These are phyloP conservation scores for Raffaelea ambrosiae DNA, from an alignment of 2,329 filamentous ascomycete species.

Conservation along the genomic window DNA sequence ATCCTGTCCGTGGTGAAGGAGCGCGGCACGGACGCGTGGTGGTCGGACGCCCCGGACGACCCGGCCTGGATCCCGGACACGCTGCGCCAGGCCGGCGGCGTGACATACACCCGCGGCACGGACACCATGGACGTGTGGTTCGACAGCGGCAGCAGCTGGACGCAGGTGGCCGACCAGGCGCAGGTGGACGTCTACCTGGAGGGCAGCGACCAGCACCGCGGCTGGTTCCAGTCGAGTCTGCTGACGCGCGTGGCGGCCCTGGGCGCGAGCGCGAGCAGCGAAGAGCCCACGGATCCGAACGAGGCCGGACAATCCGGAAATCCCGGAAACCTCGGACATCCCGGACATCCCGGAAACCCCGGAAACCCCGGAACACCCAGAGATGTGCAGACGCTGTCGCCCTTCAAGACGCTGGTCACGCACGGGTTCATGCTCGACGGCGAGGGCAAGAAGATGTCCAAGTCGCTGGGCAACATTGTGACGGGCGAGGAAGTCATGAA, in stretches of 20 bases:
- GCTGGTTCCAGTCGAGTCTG: slow-evolving; percentile 96
- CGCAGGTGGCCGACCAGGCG: slow-evolving; percentile 30
- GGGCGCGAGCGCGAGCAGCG: slow-evolving; percentile 11
- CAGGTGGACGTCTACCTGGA: slow-evolving; percentile 85
- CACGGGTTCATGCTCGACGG: slow-evolving; percentile 92
- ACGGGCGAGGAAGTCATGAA: slow-evolving; percentile 76
- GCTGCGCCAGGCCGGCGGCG: slow-evolving; percentile 37
- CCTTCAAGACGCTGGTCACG: slow-evolving; percentile 84
- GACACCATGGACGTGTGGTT: slow-evolving; percentile 99
- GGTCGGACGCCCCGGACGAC: slow-evolving; percentile 72
- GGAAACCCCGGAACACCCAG: neutral
- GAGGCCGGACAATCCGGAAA: no score
- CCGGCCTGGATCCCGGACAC: slow-evolving; percentile 65
- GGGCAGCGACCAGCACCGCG: slow-evolving; percentile 90
- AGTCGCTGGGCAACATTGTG: slow-evolving; percentile 86
- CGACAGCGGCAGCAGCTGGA: slow-evolving; percentile 95
- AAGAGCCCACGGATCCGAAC: neutral
- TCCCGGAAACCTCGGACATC: no score
- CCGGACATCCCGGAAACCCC: no score
- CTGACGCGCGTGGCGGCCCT: slow-evolving; percentile 72
- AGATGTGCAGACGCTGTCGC: slow-evolving; percentile 47
- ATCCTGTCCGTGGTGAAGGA: slow-evolving; percentile 71
- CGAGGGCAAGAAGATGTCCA: slow-evolving; percentile 96
- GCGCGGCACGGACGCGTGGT: slow-evolving; percentile 88
- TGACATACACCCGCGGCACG: slow-evolving; percentile 62